phyloP scores from a whole-genome alignment of 257 asterid genomes.

The Salvia hispanica region DNA sequence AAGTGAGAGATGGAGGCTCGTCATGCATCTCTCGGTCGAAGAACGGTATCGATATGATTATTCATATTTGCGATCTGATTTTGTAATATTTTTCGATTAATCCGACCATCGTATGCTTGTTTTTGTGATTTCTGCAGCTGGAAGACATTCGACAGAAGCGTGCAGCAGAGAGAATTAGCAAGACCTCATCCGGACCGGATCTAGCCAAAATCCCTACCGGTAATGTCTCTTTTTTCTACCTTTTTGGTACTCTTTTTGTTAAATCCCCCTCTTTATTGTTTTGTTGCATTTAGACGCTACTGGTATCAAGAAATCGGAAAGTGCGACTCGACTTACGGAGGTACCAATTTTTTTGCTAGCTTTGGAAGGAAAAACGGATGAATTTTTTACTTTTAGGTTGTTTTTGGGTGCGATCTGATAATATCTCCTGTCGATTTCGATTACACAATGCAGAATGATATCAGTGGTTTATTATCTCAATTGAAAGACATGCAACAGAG shows the following conservation, averaged over 20 bases:
- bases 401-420: conserved; percentile 2
- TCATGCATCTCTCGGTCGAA: conserved; percentile 87
- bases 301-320: conserved; percentile 69
- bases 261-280: neutral
- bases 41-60: conserved; percentile 59
- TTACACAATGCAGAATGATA: conserved; percentile 65
- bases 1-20: conserved; percentile 66
- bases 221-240: conserved; percentile 21
- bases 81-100: neutral
- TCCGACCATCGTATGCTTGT: neutral
- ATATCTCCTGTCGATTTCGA: conserved; percentile 9
- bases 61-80: neutral
- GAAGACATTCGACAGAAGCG: conserved; percentile 97
- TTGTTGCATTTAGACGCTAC: conserved; percentile 47
- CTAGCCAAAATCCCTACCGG: conserved; percentile 58
- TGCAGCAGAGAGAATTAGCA: conserved; percentile 84
- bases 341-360: conserved; percentile 35
- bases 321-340: conserved; percentile 83
- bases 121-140: conserved; percentile 50
- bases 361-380: neutral
- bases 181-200: conserved; percentile 80
- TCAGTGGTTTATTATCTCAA: conserved; percentile 83
- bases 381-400: neutral
- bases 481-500: conserved; percentile 65
- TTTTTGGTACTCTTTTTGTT: neutral